Base-by-base conservation (phyloP, 2,329 filamentous ascomycete genomes). In the Phyllosticta citriasiana region DNA sequence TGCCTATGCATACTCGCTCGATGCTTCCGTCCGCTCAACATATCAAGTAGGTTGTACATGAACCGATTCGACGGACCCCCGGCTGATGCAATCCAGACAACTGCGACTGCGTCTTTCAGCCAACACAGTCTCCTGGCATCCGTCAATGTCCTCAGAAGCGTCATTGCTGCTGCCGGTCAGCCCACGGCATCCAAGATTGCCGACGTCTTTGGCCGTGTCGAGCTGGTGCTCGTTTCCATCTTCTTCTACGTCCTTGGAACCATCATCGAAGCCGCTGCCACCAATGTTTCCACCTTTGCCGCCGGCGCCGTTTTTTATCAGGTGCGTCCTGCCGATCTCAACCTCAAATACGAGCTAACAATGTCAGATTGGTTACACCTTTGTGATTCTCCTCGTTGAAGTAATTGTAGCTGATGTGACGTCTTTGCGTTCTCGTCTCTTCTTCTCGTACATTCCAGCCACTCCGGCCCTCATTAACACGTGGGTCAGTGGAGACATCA, bases 371-470 rank as follows among this genome's bases (percentile, higher is more conserved):
- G 85, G 85, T 56, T 87, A 85, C 68, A 87, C 85, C 10, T 78
- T 78, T 65, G 76, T 86, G 26, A 76, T 85, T 19, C 73, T 88
- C 12, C 76, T 88, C 1, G 77, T 87, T 24, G 84, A 88, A 70
- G 82, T 88, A 66, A 79, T 88, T 63, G 76, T 88, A 54, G 84
- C 79, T 53, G 85, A 88, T 65, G 78, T 84, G 26, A 86, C 84
- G 1, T 87, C 85, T 1, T 80, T 83, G 6, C 80, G 84, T 14
- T 78, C 82, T 10, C 83, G 85, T 67, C 75, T 88, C 8, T 75
- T 88, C 65, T 87, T 86, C 75, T 85, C 82, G 55, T 88, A 85
- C 67, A 74, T 87, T n/a, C 83, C 83, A 0, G 80, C 81, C 0
- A 68, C 79, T 2, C 84, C 84, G 0, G 85, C 84, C 66, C 67